Evolutionary conservation across 805 yeast species (phyloP).

Genomic region (Saturnispora diversa): DNA sequence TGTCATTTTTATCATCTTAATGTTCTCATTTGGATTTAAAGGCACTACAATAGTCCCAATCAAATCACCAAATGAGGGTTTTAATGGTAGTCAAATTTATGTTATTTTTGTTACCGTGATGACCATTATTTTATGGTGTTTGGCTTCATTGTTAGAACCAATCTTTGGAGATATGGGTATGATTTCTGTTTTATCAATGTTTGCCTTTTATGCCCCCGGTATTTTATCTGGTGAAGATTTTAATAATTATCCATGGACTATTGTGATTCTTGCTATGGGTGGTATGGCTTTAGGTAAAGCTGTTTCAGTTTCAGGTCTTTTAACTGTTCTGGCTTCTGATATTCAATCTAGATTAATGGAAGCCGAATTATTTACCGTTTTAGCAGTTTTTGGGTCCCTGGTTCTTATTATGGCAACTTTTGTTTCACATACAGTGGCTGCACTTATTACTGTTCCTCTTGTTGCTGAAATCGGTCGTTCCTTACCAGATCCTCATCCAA

Average conservation of each 20-base stretch:
- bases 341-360: constrained; percentile 62
- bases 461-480: constrained; percentile 83
- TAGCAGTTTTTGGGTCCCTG: constrained; percentile 72
- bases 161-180: constrained; percentile 95
- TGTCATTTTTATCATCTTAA: constrained; percentile 63
- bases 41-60: constrained; percentile 48
- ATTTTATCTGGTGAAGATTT: constrained; percentile 81
- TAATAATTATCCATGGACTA: constrained; percentile 95
- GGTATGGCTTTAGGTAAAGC: constrained; percentile 95
- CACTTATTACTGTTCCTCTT: constrained; percentile 83
- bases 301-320: constrained; percentile 82
- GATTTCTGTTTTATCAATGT: constrained; percentile 80
- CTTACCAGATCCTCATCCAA: constrained; percentile 74
- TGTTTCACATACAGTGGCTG: constrained; percentile 96
- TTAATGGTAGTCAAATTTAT: constrained; percentile 67
- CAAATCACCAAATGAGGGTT: constrained; percentile 53
- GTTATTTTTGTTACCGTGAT: constrained; percentile 56
- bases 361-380: constrained; percentile 63
- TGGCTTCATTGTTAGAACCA: constrained; percentile 64
- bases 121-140: constrained; percentile 86
- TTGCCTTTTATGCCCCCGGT: constrained; percentile 91
- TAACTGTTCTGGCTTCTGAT: constrained; percentile 63
- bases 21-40: constrained; percentile 50
- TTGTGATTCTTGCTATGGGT: constrained; percentile 94
- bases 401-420: constrained; percentile 85